Evolutionary conservation across 2,329 filamentous ascomycete genomes (phyloP), one percentile per base, ranked within the genome.

Genomic region (Colletotrichum shisoi): DNA sequence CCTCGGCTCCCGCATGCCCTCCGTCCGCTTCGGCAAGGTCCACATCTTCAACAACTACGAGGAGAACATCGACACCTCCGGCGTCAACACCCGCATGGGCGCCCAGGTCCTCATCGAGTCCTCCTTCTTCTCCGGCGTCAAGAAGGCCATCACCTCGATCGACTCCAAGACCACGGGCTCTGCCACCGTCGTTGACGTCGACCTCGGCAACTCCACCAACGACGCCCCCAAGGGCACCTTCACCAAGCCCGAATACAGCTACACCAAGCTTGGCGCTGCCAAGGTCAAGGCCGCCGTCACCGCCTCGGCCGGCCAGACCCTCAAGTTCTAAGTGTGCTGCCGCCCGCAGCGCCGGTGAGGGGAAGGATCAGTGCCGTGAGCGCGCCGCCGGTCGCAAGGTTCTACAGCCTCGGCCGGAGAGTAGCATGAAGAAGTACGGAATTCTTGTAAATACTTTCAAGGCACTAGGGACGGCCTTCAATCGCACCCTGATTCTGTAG

Each of bases 11-110:
- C 88, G 89, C 62, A 80, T 78, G 0, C 89, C 89, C 4, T 86
- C 83, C 3, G 74, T 90, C 75, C 87, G 88, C 71, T 91, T 91
- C 79, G 89, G 88, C 34, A 89, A 85, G 48, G 85, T 72, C 70
- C 89, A 91, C 77, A 76, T 83, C 73, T 81, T 73, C 57, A 86
- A 83, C 80, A 87, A 85, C 81, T 74, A 72, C 70, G 82, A 80
- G 76, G 80, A 79, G 74, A 75, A 77, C 71, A 72, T 82, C 70
- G 74, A 78, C 57, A 70, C 59, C 57, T 79, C 76, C 51, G 82
- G 83, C 54, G 81, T 88, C 79, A 87, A 87, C 79, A 83, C 84
- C 57, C 83, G 84, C 60, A 79, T 83, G 71, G 82, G 81, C 13
- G 84, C 86, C n/a, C 80, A 87, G 74, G 77, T 87, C n/a, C 81